These are phyloP conservation scores for Solanum ossicruentum DNA, from an alignment of 257 asterid species.

Conservation along the genomic window DNA sequence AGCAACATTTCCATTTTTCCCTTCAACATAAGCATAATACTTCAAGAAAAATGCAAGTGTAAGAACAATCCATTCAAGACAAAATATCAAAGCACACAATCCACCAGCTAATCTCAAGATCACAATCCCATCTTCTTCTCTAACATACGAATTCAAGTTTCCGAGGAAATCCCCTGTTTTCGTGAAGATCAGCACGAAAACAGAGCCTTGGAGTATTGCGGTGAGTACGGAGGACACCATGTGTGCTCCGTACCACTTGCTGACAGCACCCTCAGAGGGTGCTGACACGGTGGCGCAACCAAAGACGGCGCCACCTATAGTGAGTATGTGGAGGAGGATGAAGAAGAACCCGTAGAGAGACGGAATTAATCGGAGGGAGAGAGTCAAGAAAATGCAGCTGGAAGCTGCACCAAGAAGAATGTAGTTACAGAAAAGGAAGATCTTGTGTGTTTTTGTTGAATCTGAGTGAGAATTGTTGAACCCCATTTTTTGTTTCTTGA, in stretches of 20 bases:
- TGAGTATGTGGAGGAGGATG: slow-evolving; percentile 30
- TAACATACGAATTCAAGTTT: slow-evolving; percentile 64
- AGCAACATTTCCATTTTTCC: slow-evolving; percentile 17
- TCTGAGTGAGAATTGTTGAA: neutral
- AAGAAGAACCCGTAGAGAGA: slow-evolving; percentile 32
- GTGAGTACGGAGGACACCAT: slow-evolving; percentile 77
- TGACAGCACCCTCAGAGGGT: slow-evolving; percentile 15
- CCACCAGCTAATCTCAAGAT: slow-evolving; percentile 75
- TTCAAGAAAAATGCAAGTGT: slow-evolving; percentile 76
- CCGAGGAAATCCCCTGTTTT: slow-evolving; percentile 60
- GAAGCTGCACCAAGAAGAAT: slow-evolving; percentile 34
- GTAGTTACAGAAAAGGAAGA: slow-evolving; percentile 25
- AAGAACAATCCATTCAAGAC: slow-evolving; percentile 78
- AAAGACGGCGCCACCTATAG: slow-evolving; percentile 27
- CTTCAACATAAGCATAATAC: slow-evolving; percentile 56
- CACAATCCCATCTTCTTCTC: slow-evolving; percentile 68
- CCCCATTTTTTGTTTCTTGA: neutral
- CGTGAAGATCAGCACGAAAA: slow-evolving; percentile 69
- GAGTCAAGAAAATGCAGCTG: slow-evolving; percentile 33
- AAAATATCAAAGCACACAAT: slow-evolving; percentile 45
- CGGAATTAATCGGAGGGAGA: slow-evolving; percentile 31
- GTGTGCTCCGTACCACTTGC: slow-evolving; percentile 66
- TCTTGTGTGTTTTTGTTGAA: slow-evolving; percentile 3
- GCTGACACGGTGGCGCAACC: slow-evolving; percentile 57
- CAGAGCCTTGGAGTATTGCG: slow-evolving; percentile 89